Evolutionary conservation across 306 rosid genomes (phyloP).

Genomic region (Abrus precatorius): DNA sequence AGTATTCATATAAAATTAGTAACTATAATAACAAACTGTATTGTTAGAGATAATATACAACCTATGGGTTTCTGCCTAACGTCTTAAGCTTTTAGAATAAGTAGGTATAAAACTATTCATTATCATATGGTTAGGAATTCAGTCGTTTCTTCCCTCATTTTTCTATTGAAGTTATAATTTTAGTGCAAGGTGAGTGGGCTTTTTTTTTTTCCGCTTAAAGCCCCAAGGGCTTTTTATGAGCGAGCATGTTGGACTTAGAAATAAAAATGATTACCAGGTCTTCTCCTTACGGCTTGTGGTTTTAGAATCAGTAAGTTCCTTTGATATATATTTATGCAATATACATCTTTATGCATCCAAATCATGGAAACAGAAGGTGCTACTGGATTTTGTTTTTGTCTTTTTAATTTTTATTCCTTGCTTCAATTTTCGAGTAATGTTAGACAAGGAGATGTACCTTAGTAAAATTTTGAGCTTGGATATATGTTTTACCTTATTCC

Average conservation of each 20-base stretch:
- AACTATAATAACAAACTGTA: not conserved
- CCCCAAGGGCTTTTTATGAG: not conserved
- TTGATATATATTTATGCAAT: not conserved
- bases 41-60: constrained; percentile 7
- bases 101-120: not conserved
- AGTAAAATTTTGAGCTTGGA: constrained; percentile 1
- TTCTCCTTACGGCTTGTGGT: not conserved
- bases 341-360: not conserved
- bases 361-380: not conserved
- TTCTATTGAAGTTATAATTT: constrained; percentile 32
- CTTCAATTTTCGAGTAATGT: constrained; percentile 5
- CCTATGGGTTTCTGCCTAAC: constrained; percentile 5
- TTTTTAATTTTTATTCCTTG: not conserved
- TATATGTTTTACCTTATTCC: constrained; percentile 13
- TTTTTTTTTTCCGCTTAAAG: not conserved
- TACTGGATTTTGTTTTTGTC: not conserved
- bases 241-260: not conserved
- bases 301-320: not conserved
- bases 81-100: constrained; percentile 11
- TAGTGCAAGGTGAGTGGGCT: not conserved
- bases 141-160: not conserved
- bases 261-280: not conserved
- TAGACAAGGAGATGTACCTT: constrained; percentile 22
- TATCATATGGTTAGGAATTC: constrained; percentile 21
- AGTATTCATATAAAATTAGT: constrained; percentile 19